A percentile compares a stretch with the other conserved stretches of the same genome.
Evolutionary conservation across 2,329 filamentous ascomycete genomes (phyloP).

Genomic region (Parascedosporium putredinis): DNA sequence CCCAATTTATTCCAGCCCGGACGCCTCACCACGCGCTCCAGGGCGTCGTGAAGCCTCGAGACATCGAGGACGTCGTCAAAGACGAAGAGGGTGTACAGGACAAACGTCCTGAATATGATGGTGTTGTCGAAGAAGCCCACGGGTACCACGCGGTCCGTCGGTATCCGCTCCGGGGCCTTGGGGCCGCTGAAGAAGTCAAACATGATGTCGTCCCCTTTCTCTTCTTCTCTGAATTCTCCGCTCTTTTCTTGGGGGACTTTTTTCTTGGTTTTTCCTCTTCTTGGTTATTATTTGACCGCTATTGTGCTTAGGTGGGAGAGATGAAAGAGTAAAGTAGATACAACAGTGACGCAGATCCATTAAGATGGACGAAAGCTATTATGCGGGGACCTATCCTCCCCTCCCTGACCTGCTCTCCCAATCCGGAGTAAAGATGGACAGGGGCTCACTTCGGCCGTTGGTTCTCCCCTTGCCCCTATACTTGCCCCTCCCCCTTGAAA

Average conservation of each 20-base stretch:
- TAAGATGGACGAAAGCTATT: too few species aligned
- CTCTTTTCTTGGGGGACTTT: too few species aligned
- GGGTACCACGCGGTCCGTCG: slow-evolving; percentile 16
- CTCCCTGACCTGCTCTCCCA: too few species aligned
- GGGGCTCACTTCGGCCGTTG: too few species aligned
- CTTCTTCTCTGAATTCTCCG: background rate
- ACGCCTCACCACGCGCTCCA: slow-evolving; percentile 12
- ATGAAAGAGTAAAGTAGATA: too few species aligned
- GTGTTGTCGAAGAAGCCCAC: slow-evolving; percentile 18
- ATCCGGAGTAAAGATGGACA: too few species aligned
- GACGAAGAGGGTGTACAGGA: slow-evolving; percentile 16
- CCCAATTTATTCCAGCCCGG: slow-evolving; percentile 18
- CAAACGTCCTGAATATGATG: slow-evolving; percentile 14
- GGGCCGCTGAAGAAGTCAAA: background rate
- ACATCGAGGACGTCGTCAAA: slow-evolving; percentile 19
- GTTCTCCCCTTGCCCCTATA: too few species aligned
- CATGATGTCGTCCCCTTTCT: background rate
- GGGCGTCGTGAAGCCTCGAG: slow-evolving; percentile 12
- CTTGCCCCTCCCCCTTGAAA: too few species aligned
- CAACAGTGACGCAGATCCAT: too few species aligned
- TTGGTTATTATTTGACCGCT: background rate
- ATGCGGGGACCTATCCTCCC: too few species aligned
- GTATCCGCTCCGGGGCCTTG: slow-evolving; percentile 7
- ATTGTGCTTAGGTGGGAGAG: too few species aligned
- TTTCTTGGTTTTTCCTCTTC: background rate